These are phyloP conservation scores for Paxillus rubicundulus DNA, from an alignment of 768 basidiomycete genomes.

Conservation along the genomic window DNA sequence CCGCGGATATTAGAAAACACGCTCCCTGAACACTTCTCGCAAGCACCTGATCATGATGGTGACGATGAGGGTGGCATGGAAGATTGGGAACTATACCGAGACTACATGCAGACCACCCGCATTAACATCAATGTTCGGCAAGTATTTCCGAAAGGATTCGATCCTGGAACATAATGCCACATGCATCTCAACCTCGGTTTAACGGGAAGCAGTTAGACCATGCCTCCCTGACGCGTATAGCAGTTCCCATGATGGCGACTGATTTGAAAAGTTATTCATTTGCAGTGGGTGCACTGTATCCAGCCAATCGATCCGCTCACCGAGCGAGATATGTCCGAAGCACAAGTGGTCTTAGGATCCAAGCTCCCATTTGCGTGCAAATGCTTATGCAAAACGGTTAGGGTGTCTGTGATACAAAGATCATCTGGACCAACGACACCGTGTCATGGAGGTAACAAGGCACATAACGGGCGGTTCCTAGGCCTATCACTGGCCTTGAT, in stretches of 20 bases:
- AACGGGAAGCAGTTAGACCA: background rate
- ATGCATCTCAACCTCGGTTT: background rate
- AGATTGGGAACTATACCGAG: constrained; percentile 61
- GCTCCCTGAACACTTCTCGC: constrained; percentile 58
- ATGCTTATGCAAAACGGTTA: background rate
- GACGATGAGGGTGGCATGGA: constrained; percentile 24
- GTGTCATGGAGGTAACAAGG: background rate
- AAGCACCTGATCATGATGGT: constrained; percentile 23
- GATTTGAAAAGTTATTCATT: background rate
- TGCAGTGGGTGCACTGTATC: background rate
- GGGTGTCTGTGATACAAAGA: background rate
- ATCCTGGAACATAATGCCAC: constrained; percentile 20
- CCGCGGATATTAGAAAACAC: constrained; percentile 85
- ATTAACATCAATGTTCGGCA: constrained; percentile 94
- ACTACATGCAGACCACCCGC: constrained; percentile 65
- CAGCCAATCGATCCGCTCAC: constrained; percentile 12
- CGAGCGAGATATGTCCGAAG: constrained; percentile 8
- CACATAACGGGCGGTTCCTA: constrained; percentile 4
- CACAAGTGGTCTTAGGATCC: background rate
- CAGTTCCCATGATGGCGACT: too few species aligned
- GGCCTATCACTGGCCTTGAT: background rate
- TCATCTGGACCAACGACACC: constrained; percentile 25
- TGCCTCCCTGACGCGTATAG: too few species aligned
- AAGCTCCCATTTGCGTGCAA: background rate
- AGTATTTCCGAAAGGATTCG: constrained; percentile 75